Conservation (phyloP, 208 protist genomes). For the Acanthamoeba polyphaga region DNA sequence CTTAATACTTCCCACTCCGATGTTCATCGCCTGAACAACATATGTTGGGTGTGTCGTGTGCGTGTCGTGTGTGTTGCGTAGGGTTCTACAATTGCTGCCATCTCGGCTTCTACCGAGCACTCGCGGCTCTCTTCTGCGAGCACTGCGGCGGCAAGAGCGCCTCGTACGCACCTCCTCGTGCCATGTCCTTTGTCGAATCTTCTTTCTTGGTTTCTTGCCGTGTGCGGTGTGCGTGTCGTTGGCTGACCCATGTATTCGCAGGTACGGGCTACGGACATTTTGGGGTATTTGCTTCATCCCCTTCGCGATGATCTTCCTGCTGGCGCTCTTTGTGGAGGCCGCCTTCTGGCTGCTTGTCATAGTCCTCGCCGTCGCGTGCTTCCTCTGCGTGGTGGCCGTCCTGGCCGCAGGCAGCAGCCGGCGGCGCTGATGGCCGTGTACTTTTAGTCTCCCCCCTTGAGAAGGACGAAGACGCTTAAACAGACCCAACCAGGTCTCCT, state of each 20-base stretch:
- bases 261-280: not conserved
- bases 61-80: too few species aligned
- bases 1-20: too few species aligned
- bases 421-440: too few species aligned
- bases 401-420: too few species aligned
- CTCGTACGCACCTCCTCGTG: not conserved
- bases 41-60: too few species aligned
- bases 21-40: too few species aligned
- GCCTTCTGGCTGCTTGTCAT: constrained; percentile 40
- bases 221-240: not conserved
- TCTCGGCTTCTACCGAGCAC: not conserved
- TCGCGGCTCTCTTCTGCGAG: not conserved
- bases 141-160: constrained; percentile 10
- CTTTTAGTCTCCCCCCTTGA: too few species aligned
- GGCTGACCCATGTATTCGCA: not conserved
- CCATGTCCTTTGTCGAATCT: not conserved
- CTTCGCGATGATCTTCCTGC: not conserved
- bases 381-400: not conserved
- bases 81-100: constrained; percentile 8
- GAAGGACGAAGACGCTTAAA: too few species aligned
- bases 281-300: constrained; percentile 65
- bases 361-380: not conserved
- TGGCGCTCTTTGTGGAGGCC: constrained; percentile 46
- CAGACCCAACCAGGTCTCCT: too few species aligned
- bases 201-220: not conserved